Evolutionary conservation across 1,284 basidiomycete genomes (phyloP).

Genomic region (Ustilago trichophora): DNA sequence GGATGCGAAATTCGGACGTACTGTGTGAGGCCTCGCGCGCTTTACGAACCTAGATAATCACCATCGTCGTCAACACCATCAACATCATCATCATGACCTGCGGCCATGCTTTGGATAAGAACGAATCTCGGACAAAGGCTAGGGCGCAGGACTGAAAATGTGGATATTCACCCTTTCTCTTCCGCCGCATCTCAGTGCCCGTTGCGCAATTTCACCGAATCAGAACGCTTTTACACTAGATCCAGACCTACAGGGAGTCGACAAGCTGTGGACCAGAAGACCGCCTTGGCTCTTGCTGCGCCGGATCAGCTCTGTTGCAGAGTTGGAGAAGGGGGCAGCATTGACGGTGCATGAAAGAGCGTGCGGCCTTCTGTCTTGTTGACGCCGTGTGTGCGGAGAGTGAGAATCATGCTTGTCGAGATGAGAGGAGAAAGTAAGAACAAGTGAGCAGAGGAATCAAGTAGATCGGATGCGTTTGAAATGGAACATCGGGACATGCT

Average conservation of each 20-base stretch:
- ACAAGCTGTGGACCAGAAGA: background rate
- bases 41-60: constrained; percentile 29
- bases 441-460: no score
- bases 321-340: no score
- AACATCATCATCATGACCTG: constrained; percentile 21
- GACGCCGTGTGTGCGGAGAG: no score
- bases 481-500: no score
- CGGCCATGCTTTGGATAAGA: constrained; percentile 21
- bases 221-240: constrained; percentile 24
- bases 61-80: no score
- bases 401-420: no score
- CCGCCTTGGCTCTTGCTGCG: no score
- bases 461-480: no score
- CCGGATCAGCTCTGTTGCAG: no score
- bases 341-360: no score
- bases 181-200: constrained; percentile 13
- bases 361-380: no score
- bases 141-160: constrained; percentile 44
- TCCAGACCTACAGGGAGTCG: constrained; percentile 13
- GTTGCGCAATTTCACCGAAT: constrained; percentile 32
- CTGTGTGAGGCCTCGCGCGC: constrained; percentile 4
- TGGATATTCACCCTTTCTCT: constrained; percentile 30
- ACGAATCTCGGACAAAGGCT: constrained; percentile 13
- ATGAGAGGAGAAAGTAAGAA: no score
- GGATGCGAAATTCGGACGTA: background rate